These are phyloP conservation scores for Symbiodinium natans DNA, from an alignment of 73 alveolate genomes.

Conservation along the genomic window DNA sequence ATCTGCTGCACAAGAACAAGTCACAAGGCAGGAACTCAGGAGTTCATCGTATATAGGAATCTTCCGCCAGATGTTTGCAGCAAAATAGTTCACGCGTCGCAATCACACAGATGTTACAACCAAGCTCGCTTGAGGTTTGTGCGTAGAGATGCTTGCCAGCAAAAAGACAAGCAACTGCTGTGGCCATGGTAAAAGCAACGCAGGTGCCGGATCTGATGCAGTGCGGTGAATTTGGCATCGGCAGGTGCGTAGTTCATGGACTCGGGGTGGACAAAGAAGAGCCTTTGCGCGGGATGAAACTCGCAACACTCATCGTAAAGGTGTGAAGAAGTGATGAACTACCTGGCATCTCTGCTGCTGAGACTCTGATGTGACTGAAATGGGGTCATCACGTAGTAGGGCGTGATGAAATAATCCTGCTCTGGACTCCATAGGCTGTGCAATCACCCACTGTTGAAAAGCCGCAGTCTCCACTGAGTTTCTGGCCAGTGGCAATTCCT, in stretches of 20 bases:
- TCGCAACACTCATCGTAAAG: too few species aligned
- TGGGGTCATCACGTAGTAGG: slow-evolving; percentile 76
- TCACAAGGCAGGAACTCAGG: too few species aligned
- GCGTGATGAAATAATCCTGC: slow-evolving; percentile 65
- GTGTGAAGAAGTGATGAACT: not conserved
- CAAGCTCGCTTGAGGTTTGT: too few species aligned
- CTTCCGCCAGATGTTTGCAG: too few species aligned
- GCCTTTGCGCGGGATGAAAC: not conserved
- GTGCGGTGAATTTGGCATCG: slow-evolving; percentile 65
- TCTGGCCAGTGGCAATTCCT: slow-evolving; percentile 31
- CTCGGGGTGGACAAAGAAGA: slow-evolving; percentile 53
- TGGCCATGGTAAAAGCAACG: slow-evolving; percentile 74
- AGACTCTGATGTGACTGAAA: slow-evolving; percentile 59
- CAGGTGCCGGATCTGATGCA: slow-evolving; percentile 47
- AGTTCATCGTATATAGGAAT: too few species aligned
- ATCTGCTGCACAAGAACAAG: too few species aligned
- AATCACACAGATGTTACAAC: too few species aligned
- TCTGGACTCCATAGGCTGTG: not conserved
- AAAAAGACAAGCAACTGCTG: not conserved
- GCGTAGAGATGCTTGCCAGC: too few species aligned
- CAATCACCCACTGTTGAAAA: too few species aligned
- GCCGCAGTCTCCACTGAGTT: not conserved
- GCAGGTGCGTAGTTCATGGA: slow-evolving; percentile 42
- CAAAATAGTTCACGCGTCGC: too few species aligned
- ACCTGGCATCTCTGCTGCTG: not conserved